Evolutionary conservation across 2,329 filamentous ascomycete species (phyloP), one percentile per base, ranked within the genome.

Genomic region (Aspergillus neoniger): DNA sequence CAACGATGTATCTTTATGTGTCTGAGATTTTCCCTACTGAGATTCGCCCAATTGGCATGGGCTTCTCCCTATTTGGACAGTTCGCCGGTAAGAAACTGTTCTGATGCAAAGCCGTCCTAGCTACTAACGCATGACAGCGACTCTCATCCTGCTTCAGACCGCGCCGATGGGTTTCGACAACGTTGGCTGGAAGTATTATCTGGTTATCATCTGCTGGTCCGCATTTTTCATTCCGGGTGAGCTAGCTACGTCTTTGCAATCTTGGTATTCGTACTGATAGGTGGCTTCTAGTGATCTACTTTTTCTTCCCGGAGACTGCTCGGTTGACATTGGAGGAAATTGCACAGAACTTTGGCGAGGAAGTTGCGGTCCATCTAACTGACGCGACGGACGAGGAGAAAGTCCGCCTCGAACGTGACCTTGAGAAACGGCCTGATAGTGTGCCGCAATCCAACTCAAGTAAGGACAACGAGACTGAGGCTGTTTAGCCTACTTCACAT

Each of bases 21-120:
- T 73, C 74, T 2, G 79, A 81, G 67, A 81, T 81, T 17, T 81
- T 79, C 67, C 80, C 80, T 0, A 83, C 80, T 0, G 79, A 83
- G 55, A 81, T 83, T 28, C 76, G 82, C 2, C 77, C 81, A 0
- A 83, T 82, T 32, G 82, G 81, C 8, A 82, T 83, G 74, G 81
- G 80, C 0, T 81, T 83, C 68, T 81, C 79, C 0, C 63, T 84
- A 1, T 83, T 83, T 55, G 81, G 81, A 3, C 80, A 82, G 60
- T 82, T 82, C 61, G 77, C 79, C 2, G 68, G 73, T 73, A 57
- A 55, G 39, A 32, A n/a, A 12, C n/a, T 4, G 15, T 10, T 3
- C 17, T 1, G n/a, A 19, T 5, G 8, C 10, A n/a, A 19, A 30
- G 14, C 23, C 14, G 8, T 9, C 10, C 9, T 30, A 3, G 5